Conservation (phyloP, 208 protist genomes). For the Crithidia brevicula region DNA sequence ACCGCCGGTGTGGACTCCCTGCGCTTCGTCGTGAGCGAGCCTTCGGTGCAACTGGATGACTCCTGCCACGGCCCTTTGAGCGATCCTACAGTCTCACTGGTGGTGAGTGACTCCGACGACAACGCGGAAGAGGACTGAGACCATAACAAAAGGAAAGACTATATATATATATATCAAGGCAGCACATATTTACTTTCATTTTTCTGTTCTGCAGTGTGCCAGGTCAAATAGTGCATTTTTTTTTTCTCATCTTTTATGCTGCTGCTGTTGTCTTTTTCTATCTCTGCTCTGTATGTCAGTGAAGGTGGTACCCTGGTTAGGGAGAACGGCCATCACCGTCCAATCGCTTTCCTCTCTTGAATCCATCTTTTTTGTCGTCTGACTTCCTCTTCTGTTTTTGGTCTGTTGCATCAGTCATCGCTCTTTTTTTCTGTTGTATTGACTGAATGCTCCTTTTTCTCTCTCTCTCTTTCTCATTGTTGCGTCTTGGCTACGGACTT, state of each 20-base stretch:
- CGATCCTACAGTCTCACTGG: background rate
- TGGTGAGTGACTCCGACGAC: background rate
- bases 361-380: no score
- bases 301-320: no score
- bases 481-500: no score
- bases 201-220: no score
- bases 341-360: no score
- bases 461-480: background rate
- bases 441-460: background rate
- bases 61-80: background rate
- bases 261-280: background rate
- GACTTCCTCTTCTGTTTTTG: background rate
- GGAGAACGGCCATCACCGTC: no score
- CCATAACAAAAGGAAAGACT: no score
- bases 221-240: no score
- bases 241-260: no score
- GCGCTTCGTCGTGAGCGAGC: background rate
- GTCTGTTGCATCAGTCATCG: background rate
- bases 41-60: background rate
- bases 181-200: no score
- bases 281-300: background rate
- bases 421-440: background rate
- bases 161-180: no score
- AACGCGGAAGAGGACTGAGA: constrained; percentile 2
- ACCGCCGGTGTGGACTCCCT: background rate